Conservation (phyloP, 441 rosid species). For the Corymbia calophylla region DNA sequence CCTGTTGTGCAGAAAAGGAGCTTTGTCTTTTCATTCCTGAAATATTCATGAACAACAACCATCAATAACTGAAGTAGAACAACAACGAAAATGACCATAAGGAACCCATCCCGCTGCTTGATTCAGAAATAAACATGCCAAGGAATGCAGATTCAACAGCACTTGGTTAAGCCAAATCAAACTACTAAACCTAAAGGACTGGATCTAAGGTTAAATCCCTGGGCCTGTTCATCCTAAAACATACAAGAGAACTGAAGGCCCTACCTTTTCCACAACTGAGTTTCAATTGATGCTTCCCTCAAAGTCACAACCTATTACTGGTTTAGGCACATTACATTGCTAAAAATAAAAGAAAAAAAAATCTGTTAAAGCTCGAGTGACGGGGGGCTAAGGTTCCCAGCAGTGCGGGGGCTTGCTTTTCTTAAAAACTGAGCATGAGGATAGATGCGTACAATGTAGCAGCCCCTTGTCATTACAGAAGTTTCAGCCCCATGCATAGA, state of each 20-base stretch:
- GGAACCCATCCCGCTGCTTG: not conserved
- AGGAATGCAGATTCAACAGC: not conserved
- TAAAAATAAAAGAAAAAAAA: not conserved
- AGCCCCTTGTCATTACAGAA: not conserved
- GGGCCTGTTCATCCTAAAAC: not conserved
- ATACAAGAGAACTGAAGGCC: not conserved
- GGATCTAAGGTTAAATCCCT: not conserved
- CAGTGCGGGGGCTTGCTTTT: not conserved
- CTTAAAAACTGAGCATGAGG: not conserved
- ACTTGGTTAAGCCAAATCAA: not conserved
- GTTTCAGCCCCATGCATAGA: not conserved
- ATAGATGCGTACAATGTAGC: not conserved
- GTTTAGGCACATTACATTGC: not conserved
- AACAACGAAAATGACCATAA: not conserved
- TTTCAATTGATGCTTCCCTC: not conserved
- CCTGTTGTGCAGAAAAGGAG: constrained; percentile 97
- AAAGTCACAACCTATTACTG: not conserved
- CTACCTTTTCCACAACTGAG: not conserved
- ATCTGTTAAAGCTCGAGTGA: not conserved
- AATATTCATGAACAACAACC: constrained; percentile 9
- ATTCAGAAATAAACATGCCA: not conserved
- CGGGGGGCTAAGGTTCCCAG: not conserved
- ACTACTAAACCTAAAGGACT: not conserved
- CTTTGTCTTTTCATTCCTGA: constrained; percentile 87
- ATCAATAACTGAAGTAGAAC: not conserved